Evolutionary conservation across 2,329 filamentous ascomycete genomes (phyloP), one percentile per base, ranked within the genome.

Genomic region (Orbilia ellipsospora): DNA sequence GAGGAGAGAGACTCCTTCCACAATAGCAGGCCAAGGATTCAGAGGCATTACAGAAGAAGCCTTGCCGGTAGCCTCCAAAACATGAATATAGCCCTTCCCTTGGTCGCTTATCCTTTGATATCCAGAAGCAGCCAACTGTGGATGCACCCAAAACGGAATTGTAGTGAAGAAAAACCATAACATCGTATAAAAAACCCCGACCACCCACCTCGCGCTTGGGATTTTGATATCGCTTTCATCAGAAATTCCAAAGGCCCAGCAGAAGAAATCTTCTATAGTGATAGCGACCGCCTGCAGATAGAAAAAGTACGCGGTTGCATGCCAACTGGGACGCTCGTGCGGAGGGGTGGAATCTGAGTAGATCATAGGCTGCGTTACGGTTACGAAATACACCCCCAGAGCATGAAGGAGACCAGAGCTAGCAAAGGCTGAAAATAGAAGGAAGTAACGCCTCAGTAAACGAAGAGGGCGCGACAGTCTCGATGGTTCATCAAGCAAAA

Each of bases 341-440:
- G 64, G 7, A 10, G 70, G 63, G 15, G 44, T 64, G 2, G 63
- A 74, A 26, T 68, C 59, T 10, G 42, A 15, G 20, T 60, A 40
- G 7, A 57, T 63, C 28, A 48, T 60, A 5, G 70, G 70, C 15
- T 68, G 45, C 12, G 63, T 74, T 2, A 64, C 51, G 6, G 63
- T 45, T 8, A 74, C 70, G 23, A 74, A 74, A 44, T 74, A 74
- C 7, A 68, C 64, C 2, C 70, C 63, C 7, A 57, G 28, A 3
- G 63, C 63, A 16, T 68, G 70, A 16, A 74, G 51, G 31, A 74
- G 59, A 16, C 70, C 63, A 7, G 70, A 74, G 5, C 26, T 45
- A 0, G 10, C 23, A 31, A 74, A 74, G 1, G 70, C 70, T 2
- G 70, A 64, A 36, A 63, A 68, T 1, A 74, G 56, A 4, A 64